Conservation (phyloP, 192 early-diverging fungal genomes). For the Pilobolus umbonatus region DNA sequence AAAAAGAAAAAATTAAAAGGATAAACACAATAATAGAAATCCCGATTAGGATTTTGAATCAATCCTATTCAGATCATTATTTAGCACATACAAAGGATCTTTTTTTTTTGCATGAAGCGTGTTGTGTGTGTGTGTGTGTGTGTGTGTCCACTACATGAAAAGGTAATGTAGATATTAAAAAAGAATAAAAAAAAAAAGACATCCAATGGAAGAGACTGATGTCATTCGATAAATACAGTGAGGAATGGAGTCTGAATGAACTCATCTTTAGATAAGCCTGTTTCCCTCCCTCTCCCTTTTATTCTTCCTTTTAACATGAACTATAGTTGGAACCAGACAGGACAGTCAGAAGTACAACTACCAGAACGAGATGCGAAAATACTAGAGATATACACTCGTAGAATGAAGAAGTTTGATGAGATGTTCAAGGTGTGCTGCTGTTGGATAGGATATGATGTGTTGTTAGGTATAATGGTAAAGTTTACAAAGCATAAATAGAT, state of each 20-base stretch:
- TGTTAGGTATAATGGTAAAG: conserved; percentile 5
- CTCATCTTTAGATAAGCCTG: too few species aligned
- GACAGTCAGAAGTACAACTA: conserved; percentile 8
- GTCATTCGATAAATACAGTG: conserved; percentile 56
- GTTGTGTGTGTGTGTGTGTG: too few species aligned
- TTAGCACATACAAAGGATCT: too few species aligned
- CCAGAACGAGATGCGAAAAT: conserved; percentile 13
- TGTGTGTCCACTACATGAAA: background rate
- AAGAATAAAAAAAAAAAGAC: background rate
- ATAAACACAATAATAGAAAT: background rate
- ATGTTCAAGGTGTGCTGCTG: conserved; percentile 32
- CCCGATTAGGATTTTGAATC: too few species aligned
- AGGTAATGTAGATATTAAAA: background rate
- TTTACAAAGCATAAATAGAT: background rate
- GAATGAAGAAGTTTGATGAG: conserved; percentile 24
- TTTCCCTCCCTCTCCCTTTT: conserved; percentile 6
- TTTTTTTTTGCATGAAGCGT: background rate
- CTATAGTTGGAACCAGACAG: background rate
- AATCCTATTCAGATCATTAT: too few species aligned
- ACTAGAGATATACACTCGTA: conserved; percentile 18
- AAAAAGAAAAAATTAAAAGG: conserved; percentile 5
- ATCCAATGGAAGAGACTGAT: conserved; percentile 60
- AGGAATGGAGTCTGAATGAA: too few species aligned
- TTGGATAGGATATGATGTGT: conserved; percentile 29
- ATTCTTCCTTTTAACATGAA: conserved; percentile 4